Base-by-base conservation (phyloP, 1,139 yeast species). In the Candida sanyaensis region DNA sequence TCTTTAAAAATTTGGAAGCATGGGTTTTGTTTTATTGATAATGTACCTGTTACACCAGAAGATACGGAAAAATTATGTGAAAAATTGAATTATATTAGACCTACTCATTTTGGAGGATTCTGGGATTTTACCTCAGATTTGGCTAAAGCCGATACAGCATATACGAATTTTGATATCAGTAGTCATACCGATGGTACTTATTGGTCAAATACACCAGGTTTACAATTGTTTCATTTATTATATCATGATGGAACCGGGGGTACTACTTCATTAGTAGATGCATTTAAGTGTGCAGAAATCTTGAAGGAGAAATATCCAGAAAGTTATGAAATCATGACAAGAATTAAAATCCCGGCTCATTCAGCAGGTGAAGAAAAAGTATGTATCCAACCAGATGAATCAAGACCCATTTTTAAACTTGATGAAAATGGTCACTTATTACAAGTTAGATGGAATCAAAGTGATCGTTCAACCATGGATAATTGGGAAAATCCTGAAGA, bases 111-210 rank as follows among this genome's bases (percentile, higher is more conserved):
- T 54, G 92, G 91, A 12, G 91, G 89, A 4, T 86, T 86, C 64
- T 86, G 92, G 91, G 91, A 85, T 58, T 86, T 86, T 62, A 86
- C 92, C 23, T 78, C 89, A 11, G 89, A 86, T 60, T 69, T 86
- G 58, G 76, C 85, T 41, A 84, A 82, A 66, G 81, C 82, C 48
- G 93, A 86, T 61, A 84, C 90, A 3, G 93, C 92, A 2, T 86
- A 86, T 61, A 85, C 91, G 24, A 83, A 84, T 59, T 71, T 85
- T 51, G 87, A 83, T 54, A 80, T 86, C 50, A 81, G 82, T 13
- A 69, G 81, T 21, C 93, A 86, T 59, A 85, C 91, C 3, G 92
- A 86, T 61, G 92, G 92, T 1, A 86, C 92, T 2, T 86, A 86
- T 61, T 86, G 90, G 88, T 76, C 84, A 12, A 87, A 86, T 52